A percentile compares a stretch with the other conserved stretches of the same genome.
These are phyloP conservation scores for Kwoniella sp. DNA, from an alignment of 768 basidiomycete genomes.

Conservation along the genomic window DNA sequence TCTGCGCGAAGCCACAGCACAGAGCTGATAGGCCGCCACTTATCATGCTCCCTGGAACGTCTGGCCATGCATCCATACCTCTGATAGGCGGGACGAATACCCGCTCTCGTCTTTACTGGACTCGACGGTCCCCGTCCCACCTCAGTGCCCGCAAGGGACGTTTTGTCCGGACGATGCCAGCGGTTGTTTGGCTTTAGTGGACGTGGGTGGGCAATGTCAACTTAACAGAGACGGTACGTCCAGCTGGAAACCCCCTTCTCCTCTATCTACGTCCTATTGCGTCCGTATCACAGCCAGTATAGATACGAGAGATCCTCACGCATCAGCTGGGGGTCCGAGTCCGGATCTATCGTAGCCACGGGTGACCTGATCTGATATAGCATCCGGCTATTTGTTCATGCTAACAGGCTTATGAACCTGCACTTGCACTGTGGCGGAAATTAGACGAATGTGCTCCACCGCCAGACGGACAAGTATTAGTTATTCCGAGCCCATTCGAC, in stretches of 20 bases:
- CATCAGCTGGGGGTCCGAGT: too few species aligned
- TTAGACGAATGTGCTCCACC: slow-evolving; percentile 38
- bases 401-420: too few species aligned
- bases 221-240: slow-evolving; percentile 42
- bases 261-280: too few species aligned
- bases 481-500: slow-evolving; percentile 21
- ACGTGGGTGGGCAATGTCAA: slow-evolving; percentile 31
- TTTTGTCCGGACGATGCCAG: slow-evolving; percentile 42
- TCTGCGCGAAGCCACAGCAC: too few species aligned
- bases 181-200: slow-evolving; percentile 28
- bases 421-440: too few species aligned
- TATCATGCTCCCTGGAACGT: too few species aligned
- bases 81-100: slow-evolving; percentile 35
- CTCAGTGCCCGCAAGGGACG: slow-evolving; percentile 24
- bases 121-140: slow-evolving; percentile 17
- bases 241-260: not conserved
- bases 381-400: not conserved
- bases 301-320: too few species aligned
- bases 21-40: too few species aligned
- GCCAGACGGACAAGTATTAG: not conserved
- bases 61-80: too few species aligned
- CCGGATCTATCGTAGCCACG: too few species aligned
- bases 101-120: slow-evolving; percentile 29
- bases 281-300: too few species aligned
- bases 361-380: too few species aligned